A percentile compares a stretch with the other conserved stretches of the same genome.
Evolutionary conservation across 2,329 filamentous ascomycete species (phyloP).

Genomic region (Trichoderma arundinaceum): DNA sequence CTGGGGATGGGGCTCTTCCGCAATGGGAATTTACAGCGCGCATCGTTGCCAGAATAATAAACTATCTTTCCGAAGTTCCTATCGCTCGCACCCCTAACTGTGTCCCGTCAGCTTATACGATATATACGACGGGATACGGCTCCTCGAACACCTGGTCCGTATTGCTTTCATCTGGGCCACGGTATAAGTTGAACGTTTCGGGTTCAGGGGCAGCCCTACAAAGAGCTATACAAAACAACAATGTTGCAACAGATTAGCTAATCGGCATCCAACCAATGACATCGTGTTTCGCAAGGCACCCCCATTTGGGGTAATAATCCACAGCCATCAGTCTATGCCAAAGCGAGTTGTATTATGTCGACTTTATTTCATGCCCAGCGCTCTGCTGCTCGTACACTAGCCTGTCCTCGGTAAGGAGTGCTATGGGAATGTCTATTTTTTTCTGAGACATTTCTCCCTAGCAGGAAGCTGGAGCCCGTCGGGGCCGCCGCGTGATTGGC

Average conservation of each 20-base stretch:
- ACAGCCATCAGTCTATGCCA: not conserved
- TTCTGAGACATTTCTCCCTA: slow-evolving; percentile 18
- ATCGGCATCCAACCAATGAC: too few species aligned
- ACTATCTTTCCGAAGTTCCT: slow-evolving; percentile 8
- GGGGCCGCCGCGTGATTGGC: slow-evolving; percentile 25
- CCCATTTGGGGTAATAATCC: slow-evolving; percentile 13
- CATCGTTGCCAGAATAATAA: slow-evolving; percentile 3
- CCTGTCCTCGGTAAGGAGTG: not conserved
- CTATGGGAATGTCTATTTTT: slow-evolving; percentile 1
- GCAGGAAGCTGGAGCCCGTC: not conserved
- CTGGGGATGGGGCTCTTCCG: too few species aligned
- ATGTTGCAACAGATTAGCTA: not conserved
- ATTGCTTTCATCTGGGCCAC: too few species aligned
- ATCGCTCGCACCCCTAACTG: not conserved
- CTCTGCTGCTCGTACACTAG: slow-evolving; percentile 19
- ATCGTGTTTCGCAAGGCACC: slow-evolving; percentile 14
- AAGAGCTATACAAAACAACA: too few species aligned
- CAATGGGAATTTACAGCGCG: slow-evolving; percentile 12
- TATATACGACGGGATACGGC: not conserved
- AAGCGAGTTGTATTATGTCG: not conserved
- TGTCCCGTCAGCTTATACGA: not conserved
- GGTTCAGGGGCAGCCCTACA: too few species aligned
- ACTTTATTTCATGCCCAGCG: not conserved
- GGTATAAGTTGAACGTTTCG: too few species aligned
- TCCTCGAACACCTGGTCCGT: too few species aligned